A percentile compares a stretch with the other conserved stretches of the same genome.
These are phyloP conservation scores for Cercophora newfieldiana DNA, from an alignment of 495 filamentous ascomycete species.

Conservation along the genomic window DNA sequence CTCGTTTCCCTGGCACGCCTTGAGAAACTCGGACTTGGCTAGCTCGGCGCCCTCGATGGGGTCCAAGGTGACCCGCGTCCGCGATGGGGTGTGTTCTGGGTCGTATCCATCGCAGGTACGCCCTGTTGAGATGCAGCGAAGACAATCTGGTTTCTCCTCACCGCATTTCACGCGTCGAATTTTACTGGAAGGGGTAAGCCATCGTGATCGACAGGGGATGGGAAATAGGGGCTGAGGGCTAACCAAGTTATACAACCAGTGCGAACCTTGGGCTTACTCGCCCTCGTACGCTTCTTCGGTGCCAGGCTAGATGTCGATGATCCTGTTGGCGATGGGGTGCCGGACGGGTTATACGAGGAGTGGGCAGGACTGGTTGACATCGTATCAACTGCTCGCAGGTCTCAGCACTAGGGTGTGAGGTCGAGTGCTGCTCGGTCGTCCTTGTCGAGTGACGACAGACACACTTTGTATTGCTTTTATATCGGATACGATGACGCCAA, in stretches of 20 bases:
- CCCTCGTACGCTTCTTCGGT: constrained; percentile 32
- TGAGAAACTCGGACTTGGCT: constrained; percentile 34
- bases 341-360: not conserved
- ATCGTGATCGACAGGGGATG: not conserved
- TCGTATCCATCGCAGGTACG: constrained; percentile 47
- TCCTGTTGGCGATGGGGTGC: not conserved
- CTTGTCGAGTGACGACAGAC: not conserved
- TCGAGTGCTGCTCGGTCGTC: not conserved
- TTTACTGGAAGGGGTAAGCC: constrained; percentile 12
- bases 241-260: constrained; percentile 39
- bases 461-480: not conserved
- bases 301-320: constrained; percentile 1
- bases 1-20: constrained; percentile 34
- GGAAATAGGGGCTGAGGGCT: not conserved
- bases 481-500: not conserved
- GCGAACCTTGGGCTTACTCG: constrained; percentile 37
- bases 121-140: constrained; percentile 44
- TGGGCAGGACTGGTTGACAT: not conserved
- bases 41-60: constrained; percentile 24
- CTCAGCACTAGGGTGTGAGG: not conserved
- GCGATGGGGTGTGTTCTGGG: constrained; percentile 19
- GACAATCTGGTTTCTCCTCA: constrained; percentile 42
- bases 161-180: constrained; percentile 44
- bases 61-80: not conserved
- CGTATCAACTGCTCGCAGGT: not conserved